These are phyloP conservation scores for Solanum hybrid DNA, from an alignment of 305 asterid species.

Conservation along the genomic window DNA sequence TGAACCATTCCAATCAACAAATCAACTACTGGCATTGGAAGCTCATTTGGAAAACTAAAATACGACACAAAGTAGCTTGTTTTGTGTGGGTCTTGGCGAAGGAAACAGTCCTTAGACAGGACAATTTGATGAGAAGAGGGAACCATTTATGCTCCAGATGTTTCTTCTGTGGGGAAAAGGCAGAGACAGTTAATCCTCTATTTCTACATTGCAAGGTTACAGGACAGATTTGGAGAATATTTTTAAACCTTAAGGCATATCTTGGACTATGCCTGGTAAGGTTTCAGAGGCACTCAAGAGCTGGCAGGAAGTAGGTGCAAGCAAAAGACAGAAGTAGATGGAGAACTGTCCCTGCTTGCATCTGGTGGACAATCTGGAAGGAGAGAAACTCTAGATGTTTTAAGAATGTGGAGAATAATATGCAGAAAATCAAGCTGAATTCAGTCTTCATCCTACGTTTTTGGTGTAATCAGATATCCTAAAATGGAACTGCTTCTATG, in stretches of 20 bases:
- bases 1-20: not conserved
- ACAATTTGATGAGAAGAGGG: not conserved
- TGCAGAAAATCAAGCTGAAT: not conserved
- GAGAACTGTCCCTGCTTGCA: not conserved
- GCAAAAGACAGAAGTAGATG: not conserved
- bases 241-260: not conserved
- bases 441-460: not conserved
- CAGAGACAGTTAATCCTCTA: not conserved
- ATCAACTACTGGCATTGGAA: not conserved
- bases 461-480: not conserved
- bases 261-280: not conserved
- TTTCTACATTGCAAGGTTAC: not conserved
- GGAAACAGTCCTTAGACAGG: not conserved
- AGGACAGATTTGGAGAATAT: not conserved
- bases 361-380: not conserved
- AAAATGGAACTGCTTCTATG: not conserved
- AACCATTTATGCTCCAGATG: not conserved
- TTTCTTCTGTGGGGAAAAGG: not conserved
- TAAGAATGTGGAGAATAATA: not conserved
- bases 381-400: not conserved
- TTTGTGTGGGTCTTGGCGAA: not conserved
- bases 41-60: not conserved
- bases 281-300: not conserved
- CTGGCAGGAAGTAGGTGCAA: not conserved
- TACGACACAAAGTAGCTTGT: not conserved